Evolutionary conservation across 306 rosid species (phyloP).

Genomic region (Delonix regia): DNA sequence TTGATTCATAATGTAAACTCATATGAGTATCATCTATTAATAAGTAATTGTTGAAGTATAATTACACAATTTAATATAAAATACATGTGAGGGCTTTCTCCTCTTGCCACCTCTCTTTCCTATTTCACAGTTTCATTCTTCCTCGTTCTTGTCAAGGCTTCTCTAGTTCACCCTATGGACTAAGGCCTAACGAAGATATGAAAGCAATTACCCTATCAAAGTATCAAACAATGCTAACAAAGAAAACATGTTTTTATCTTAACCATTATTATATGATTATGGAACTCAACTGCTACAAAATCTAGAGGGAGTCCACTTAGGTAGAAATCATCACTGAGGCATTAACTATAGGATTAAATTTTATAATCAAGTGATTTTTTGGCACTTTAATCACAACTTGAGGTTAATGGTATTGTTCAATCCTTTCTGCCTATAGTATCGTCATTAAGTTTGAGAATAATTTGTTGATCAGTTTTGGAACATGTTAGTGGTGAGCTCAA

Average conservation of each 20-base stretch:
- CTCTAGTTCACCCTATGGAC: neutral
- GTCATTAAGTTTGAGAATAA: neutral
- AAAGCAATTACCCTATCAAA: neutral
- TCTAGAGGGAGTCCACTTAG: neutral
- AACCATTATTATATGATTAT: neutral
- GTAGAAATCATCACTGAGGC: neutral
- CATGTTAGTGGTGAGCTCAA: neutral
- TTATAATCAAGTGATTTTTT: neutral
- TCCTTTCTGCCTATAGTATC: neutral
- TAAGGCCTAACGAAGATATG: neutral
- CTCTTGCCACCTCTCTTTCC: neutral
- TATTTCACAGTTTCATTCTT: neutral
- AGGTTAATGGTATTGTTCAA: neutral
- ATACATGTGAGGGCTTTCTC: neutral
- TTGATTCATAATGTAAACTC: no score
- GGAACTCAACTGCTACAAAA: neutral
- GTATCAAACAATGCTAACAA: neutral
- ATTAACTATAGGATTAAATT: neutral
- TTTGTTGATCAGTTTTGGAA: neutral
- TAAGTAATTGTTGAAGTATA: no score
- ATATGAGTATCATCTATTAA: no score
- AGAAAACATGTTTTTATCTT: neutral
- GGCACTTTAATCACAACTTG: neutral
- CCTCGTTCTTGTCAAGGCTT: neutral
- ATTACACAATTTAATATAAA: no score